phyloP scores from a whole-genome alignment of 352 stramenopile genomes.

The Pythium vanterpoolii region DNA sequence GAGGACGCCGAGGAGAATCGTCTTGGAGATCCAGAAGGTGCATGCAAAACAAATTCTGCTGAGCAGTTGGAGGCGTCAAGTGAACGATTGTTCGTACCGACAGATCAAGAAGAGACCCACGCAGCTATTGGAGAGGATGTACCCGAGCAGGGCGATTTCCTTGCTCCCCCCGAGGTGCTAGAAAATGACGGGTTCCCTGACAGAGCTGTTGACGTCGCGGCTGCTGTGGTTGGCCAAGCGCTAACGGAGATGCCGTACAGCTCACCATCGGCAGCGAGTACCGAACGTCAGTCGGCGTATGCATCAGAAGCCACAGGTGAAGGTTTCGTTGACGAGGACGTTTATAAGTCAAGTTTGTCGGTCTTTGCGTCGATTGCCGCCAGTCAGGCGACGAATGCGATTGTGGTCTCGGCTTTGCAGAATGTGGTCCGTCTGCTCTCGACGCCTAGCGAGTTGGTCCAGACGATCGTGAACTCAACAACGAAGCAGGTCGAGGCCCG shows the following conservation, averaged over 20 bases:
- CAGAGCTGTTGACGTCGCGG: not conserved
- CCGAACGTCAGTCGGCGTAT: not conserved
- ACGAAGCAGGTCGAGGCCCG: conserved; percentile 4
- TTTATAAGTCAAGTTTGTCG: not conserved
- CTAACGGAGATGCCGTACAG: conserved; percentile 4
- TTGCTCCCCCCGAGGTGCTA: not conserved
- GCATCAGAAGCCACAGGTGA: not conserved
- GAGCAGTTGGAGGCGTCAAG: conserved; percentile 1
- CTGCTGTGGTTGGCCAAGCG: conserved; percentile 3
- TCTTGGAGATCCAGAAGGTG: not conserved
- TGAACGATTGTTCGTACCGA: not conserved
- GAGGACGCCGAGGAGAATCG: not conserved
- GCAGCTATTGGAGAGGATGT: not conserved
- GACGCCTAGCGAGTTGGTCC: conserved; percentile 2
- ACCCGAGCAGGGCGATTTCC: not conserved
- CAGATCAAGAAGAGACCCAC: not conserved
- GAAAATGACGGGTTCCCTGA: not conserved
- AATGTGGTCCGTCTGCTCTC: conserved; percentile 22
- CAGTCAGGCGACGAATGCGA: conserved; percentile 21
- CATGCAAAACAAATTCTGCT: not conserved
- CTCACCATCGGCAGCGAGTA: not conserved
- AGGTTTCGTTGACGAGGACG: not conserved
- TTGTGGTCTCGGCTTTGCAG: conserved; percentile 27
- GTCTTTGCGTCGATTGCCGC: conserved; percentile 17
- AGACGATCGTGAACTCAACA: conserved; percentile 16